These are phyloP conservation scores for Kwoniella europaea DNA, from an alignment of 768 basidiomycete genomes.

Conservation along the genomic window DNA sequence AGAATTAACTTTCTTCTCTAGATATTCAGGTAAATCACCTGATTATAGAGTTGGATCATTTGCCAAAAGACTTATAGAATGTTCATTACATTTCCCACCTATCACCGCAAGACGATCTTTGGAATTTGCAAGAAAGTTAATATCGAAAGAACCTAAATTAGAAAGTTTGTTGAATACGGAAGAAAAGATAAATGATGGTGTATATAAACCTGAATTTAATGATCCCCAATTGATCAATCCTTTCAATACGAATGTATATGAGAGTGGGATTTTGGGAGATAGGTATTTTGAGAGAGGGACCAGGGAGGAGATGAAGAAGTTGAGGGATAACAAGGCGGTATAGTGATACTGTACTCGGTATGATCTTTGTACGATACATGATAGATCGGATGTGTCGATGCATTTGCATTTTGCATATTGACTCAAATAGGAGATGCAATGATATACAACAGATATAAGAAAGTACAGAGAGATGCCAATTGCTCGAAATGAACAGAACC, in stretches of 20 bases:
- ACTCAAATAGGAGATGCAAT: no score
- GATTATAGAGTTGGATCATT: slow-evolving; percentile 85
- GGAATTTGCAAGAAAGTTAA: slow-evolving; percentile 72
- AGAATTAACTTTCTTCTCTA: slow-evolving; percentile 77
- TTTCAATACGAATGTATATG: slow-evolving; percentile 85
- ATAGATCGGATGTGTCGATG: not conserved
- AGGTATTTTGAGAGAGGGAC: slow-evolving; percentile 68
- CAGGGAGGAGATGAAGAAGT: slow-evolving; percentile 66
- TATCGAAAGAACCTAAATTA: slow-evolving; percentile 77
- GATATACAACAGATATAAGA: slow-evolving; percentile 2
- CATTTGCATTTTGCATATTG: not conserved
- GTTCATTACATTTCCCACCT: slow-evolving; percentile 81
- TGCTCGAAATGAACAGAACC: no score
- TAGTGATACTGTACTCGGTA: not conserved
- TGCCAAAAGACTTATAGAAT: slow-evolving; percentile 83
- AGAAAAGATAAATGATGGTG: slow-evolving; percentile 80
- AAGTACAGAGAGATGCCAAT: slow-evolving; percentile 25
- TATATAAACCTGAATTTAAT: slow-evolving; percentile 82
- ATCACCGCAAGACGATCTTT: slow-evolving; percentile 69
- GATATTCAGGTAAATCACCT: slow-evolving; percentile 60
- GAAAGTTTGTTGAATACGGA: slow-evolving; percentile 84
- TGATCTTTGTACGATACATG: not conserved
- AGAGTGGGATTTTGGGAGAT: slow-evolving; percentile 69
- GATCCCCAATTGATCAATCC: slow-evolving; percentile 68
- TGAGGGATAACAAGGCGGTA: slow-evolving; percentile 42